Conservation (phyloP, 805 yeast genomes). For the Metschnikowia lachancei region DNA sequence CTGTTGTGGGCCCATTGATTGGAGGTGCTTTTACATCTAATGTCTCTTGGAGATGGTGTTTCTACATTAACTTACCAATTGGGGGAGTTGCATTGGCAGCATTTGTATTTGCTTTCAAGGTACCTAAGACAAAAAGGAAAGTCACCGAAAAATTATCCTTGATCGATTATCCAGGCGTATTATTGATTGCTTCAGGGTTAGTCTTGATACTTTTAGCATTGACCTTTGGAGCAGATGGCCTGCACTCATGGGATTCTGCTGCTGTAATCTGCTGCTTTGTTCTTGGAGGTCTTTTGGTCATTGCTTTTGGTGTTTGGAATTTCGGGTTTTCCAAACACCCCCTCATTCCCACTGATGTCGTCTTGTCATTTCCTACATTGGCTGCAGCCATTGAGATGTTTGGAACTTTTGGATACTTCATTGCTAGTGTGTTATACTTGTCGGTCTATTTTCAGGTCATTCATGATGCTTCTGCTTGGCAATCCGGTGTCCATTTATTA, state of each 20-base stretch:
- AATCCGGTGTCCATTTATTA: slow-evolving; percentile 45
- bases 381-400: slow-evolving; percentile 17
- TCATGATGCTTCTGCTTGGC: slow-evolving; percentile 38
- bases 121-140: slow-evolving; percentile 18
- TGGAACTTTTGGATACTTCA: slow-evolving; percentile 22
- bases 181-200: slow-evolving; percentile 21
- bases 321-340: slow-evolving; percentile 20
- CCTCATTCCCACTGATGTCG: slow-evolving; percentile 20
- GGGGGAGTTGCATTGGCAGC: slow-evolving; percentile 23
- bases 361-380: slow-evolving; percentile 14
- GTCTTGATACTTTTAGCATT: slow-evolving; percentile 25
- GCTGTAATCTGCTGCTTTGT: slow-evolving; percentile 25
- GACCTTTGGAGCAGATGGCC: slow-evolving; percentile 24
- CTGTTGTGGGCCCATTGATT: slow-evolving; percentile 26
- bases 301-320: slow-evolving; percentile 23
- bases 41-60: slow-evolving; percentile 30
- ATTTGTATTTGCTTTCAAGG: slow-evolving; percentile 21
- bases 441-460: slow-evolving; percentile 53
- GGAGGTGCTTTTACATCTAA: slow-evolving; percentile 28
- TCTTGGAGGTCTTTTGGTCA: slow-evolving; percentile 20
- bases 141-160: slow-evolving; percentile 17
- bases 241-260: slow-evolving; percentile 24
- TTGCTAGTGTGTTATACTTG: slow-evolving; percentile 26
- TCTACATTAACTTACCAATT: slow-evolving; percentile 28
- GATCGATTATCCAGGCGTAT: slow-evolving; percentile 24